Base-by-base conservation (phyloP, 352 stramenopile genomes). In the Globisporangium nagaii region DNA sequence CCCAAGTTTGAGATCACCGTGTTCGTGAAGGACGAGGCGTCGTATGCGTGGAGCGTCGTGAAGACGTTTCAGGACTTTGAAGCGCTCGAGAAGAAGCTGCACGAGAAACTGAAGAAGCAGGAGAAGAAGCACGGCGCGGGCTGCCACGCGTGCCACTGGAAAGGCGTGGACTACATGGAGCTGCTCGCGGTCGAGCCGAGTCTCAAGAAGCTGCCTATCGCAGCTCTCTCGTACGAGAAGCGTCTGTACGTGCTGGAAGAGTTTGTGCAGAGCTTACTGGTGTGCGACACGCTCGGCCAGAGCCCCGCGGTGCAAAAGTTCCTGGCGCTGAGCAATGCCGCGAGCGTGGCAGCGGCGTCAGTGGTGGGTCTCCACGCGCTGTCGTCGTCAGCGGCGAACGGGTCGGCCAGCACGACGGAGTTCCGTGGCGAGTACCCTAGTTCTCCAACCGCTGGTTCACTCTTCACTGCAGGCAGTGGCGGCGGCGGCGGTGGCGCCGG, bases 231-330 rank as follows among this genome's bases (percentile, higher is more conserved):
- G 13, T 92, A 92, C 66, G 78, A 86, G 12, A 82, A 82, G 65
- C 73, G 72, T 15, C 42, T 88, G 55, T 63, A 75, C 20, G 65
- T 88, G 35, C 64, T 92, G 8, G 75, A 90, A 22, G 58, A 73
- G 42, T 94, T 86, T 47, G 52, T 94, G 40, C 75, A 89, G 66
- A 75, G 81, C n/a, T 50, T 94, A 20, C 46, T 92, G 17, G 60
- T 64, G 34, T 83, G 77, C 48, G 75, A 88, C 57, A 87, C 79
- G 28, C 58, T 94, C 17, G 84, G 81, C 48, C 81, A 92, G 54
- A 92, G 81, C 55, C 79, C 79, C 8, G 62, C 65, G 2, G 66
- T 92, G 28, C 78, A 92, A 20, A 87, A 88, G 46, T 94, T 94
- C 49, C 50, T 94, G 4, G 54, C 76, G 9, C 62, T 90, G 17